A percentile compares a stretch with the other conserved stretches of the same genome.
Conservation (phyloP, 305 asterid species). For the Fraxinus sp. region DNA sequence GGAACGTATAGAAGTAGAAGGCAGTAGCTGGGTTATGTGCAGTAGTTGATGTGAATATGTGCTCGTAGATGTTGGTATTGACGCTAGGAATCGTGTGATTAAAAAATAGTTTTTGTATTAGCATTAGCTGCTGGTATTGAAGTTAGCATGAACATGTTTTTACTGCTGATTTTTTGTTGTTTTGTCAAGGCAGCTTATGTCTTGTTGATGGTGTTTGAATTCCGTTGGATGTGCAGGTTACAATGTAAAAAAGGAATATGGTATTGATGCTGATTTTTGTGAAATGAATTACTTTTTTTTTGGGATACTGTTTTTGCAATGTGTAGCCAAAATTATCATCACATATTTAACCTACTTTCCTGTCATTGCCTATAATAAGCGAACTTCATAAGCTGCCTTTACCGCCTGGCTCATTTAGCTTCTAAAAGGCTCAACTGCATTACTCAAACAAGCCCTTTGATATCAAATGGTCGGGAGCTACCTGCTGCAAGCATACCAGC, state of each 20-base stretch:
- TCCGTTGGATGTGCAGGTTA: background rate
- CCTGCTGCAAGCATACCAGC: constrained; percentile 29
- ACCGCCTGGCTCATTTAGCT: constrained; percentile 65
- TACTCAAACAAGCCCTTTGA: constrained; percentile 76
- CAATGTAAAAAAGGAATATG: background rate
- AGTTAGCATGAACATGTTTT: background rate
- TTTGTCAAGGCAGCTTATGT: background rate
- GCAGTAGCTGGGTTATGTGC: background rate
- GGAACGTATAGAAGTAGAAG: background rate
- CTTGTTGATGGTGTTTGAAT: background rate
- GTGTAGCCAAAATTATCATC: constrained; percentile 43
- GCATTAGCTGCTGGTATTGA: background rate
- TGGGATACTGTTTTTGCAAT: background rate
- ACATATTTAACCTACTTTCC: constrained; percentile 36
- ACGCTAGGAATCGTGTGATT: background rate
- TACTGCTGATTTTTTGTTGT: background rate
- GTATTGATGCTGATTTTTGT: background rate
- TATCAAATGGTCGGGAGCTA: constrained; percentile 44
- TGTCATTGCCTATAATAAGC: constrained; percentile 79
- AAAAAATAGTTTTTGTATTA: background rate
- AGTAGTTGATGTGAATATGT: background rate
- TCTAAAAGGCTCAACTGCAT: constrained; percentile 34
- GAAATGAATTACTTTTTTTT: background rate
- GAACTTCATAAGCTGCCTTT: constrained; percentile 98
- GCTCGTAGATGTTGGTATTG: background rate